A percentile compares a stretch with the other conserved stretches of the same genome.
These are phyloP conservation scores for Corylus avellana DNA, from an alignment of 306 rosid genomes.

Conservation along the genomic window DNA sequence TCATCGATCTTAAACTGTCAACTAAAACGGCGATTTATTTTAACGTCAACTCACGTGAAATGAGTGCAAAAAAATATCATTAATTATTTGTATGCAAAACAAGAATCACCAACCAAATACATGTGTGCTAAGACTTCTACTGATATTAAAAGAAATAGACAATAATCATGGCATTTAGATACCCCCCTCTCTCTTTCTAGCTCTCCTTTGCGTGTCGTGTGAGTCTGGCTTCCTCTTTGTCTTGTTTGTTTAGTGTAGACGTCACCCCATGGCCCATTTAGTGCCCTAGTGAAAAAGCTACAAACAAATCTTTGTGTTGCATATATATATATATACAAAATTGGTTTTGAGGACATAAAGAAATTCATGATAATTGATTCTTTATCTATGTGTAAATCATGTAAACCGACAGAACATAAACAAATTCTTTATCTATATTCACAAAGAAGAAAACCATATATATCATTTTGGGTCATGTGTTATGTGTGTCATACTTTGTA, in stretches of 20 bases:
- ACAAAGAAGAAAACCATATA: too few relatives aligned
- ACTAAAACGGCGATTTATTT: too few relatives aligned
- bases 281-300: neutral
- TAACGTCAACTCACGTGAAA: too few relatives aligned
- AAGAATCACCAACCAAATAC: neutral
- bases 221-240: neutral
- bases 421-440: too few relatives aligned
- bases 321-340: too few relatives aligned
- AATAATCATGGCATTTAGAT: neutral
- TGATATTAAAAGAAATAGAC: neutral
- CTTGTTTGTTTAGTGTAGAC: neutral
- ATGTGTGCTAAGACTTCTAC: neutral
- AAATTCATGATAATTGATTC: neutral
- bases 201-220: neutral
- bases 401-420: neutral
- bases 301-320: neutral
- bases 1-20: too few relatives aligned
- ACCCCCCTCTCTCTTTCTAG: neutral
- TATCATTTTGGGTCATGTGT: too few relatives aligned
- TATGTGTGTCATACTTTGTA: too few relatives aligned
- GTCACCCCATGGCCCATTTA: neutral
- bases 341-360: too few relatives aligned
- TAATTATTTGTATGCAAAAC: too few relatives aligned
- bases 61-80: too few relatives aligned
- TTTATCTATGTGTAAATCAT: neutral